phyloP scores from a whole-genome alignment of 805 yeast genomes.

The Lachancea cidri region DNA sequence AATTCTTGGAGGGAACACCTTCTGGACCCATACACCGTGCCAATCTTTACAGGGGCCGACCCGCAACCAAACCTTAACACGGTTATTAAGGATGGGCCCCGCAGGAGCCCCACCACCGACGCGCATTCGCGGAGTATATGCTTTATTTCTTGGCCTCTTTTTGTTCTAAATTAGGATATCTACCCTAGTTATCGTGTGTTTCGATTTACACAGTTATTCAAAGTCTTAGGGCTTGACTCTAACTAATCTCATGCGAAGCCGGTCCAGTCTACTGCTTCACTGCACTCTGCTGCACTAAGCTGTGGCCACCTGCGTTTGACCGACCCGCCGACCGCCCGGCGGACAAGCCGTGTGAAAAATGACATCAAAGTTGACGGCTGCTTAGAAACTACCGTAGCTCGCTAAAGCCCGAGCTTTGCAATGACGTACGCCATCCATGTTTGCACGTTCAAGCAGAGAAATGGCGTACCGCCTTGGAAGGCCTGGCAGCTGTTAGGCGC shows the following conservation, averaged over 20 bases:
- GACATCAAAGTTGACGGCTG: neutral
- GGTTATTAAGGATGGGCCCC: no score
- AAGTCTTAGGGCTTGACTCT: no score
- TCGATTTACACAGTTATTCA: no score
- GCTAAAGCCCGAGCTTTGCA: neutral
- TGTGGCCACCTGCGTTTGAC: neutral
- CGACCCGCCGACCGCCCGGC: neutral
- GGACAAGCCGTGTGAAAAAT: neutral
- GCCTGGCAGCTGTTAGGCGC: neutral
- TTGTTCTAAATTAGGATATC: no score
- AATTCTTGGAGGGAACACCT: no score
- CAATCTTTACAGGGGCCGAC: no score
- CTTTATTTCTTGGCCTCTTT: no score
- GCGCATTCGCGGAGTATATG: neutral
- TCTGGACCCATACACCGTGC: no score
- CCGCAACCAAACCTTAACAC: no score
- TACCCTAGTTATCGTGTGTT: no score
- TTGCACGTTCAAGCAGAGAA: neutral
- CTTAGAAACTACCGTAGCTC: neutral
- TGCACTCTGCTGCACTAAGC: neutral
- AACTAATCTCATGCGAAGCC: no score
- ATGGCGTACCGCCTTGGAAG: neutral
- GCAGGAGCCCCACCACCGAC: neutral
- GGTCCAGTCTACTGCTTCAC: no score
- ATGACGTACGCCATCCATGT: neutral